These are phyloP conservation scores for Dioszegia aurantiaca DNA, from an alignment of 768 basidiomycete species.

Conservation along the genomic window DNA sequence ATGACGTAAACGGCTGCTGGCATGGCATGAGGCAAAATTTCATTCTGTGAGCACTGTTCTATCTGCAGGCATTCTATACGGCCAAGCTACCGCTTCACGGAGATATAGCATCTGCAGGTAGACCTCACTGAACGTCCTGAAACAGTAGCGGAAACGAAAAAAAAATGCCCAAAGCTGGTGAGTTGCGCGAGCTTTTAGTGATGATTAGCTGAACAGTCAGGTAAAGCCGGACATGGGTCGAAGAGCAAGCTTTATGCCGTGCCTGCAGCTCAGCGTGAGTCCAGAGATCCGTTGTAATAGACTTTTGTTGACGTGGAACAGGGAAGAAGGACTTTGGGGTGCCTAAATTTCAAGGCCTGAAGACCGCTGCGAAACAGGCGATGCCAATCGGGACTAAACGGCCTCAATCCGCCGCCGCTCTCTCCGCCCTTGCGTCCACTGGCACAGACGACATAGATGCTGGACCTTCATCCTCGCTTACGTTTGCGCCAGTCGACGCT, in stretches of 20 bases:
- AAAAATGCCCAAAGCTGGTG: constrained; percentile 24
- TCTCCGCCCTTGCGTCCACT: constrained; percentile 33
- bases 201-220: constrained; percentile 4
- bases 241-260: constrained; percentile 38
- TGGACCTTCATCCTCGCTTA: constrained; percentile 11
- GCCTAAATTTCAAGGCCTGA: constrained; percentile 73
- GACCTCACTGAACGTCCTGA: too few species aligned
- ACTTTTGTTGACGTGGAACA: constrained; percentile 10
- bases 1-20: too few species aligned
- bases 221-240: constrained; percentile 20
- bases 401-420: constrained; percentile 14
- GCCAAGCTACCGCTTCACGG: too few species aligned
- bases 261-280: constrained; percentile 36
- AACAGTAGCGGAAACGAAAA: background rate
- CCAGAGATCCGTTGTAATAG: background rate
- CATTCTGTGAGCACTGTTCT: too few species aligned
- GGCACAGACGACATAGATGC: constrained; percentile 13
- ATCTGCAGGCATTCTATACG: too few species aligned
- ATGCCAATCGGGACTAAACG: constrained; percentile 33
- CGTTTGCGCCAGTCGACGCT: constrained; percentile 42
- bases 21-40: too few species aligned
- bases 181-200: background rate
- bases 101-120: too few species aligned
- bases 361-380: constrained; percentile 54
- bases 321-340: constrained; percentile 82